These are phyloP conservation scores for Candida quercuum DNA, from an alignment of 805 yeast species.

Conservation along the genomic window DNA sequence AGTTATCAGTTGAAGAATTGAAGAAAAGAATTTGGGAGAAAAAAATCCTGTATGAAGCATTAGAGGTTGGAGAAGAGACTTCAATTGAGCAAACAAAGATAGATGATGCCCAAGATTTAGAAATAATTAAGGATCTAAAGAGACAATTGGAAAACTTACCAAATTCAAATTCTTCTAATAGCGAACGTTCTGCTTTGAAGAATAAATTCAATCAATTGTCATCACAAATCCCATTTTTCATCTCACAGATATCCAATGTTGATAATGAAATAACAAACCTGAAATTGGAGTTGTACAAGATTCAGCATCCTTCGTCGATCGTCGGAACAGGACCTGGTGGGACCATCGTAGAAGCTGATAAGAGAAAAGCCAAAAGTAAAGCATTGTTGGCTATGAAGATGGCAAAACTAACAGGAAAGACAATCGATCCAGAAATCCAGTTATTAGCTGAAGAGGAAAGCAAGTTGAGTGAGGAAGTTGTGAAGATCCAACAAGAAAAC, in stretches of 20 bases:
- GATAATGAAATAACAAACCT: conserved; percentile 64
- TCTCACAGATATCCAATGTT: conserved; percentile 51
- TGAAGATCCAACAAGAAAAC: conserved; percentile 47
- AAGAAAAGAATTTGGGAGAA: conserved; percentile 71
- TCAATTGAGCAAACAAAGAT: conserved; percentile 37
- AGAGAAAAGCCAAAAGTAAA: conserved; percentile 71
- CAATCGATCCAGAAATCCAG: conserved; percentile 32
- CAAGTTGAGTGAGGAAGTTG: conserved; percentile 43
- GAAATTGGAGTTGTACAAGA: conserved; percentile 58
- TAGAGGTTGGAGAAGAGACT: conserved; percentile 27
- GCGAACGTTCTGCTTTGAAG: conserved; percentile 21
- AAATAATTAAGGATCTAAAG: conserved; percentile 36
- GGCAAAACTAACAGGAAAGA: conserved; percentile 88
- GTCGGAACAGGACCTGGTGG: conserved; percentile 87
- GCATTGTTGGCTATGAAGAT: conserved; percentile 76
- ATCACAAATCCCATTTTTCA: conserved; percentile 53
- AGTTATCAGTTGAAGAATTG: conserved; percentile 42
- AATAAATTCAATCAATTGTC: conserved; percentile 22
- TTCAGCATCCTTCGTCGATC: conserved; percentile 63
- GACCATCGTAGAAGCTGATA: conserved; percentile 74
- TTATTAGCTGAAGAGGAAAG: conserved; percentile 30
- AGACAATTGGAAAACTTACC: conserved; percentile 41
- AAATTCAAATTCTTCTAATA: conserved; percentile 26
- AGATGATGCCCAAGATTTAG: conserved; percentile 39
- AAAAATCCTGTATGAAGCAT: conserved; percentile 54